Percentiles rank a stretch among this genome's conserved stretches.
Evolutionary conservation across 2,329 filamentous ascomycete genomes (phyloP).

Genomic region (Calonectria pseudoreteaudii): DNA sequence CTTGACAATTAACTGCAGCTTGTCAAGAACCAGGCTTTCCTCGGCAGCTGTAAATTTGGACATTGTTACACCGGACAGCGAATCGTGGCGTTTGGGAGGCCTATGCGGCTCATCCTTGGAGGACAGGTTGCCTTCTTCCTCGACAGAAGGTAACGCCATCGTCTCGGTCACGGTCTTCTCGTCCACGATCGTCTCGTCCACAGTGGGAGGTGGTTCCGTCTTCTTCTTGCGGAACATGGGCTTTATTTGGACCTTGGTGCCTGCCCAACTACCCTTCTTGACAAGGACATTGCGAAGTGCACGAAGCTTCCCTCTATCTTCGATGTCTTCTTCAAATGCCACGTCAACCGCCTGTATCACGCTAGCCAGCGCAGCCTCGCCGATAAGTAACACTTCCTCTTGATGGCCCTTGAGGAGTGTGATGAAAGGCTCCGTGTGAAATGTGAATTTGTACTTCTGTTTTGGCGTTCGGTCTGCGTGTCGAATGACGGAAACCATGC

Average conservation of each 20-base stretch:
- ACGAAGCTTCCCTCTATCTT: slow-evolving; percentile 89
- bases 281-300: slow-evolving; percentile 86
- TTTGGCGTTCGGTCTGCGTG: slow-evolving; percentile 98
- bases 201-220: slow-evolving; percentile 65
- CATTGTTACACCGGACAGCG: slow-evolving; percentile 88
- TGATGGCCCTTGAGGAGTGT: slow-evolving; percentile 94
- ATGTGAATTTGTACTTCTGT: slow-evolving; percentile 99
- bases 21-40: slow-evolving; percentile 92
- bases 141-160: slow-evolving; percentile 38
- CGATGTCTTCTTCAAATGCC: slow-evolving; percentile 81
- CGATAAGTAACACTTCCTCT: slow-evolving; percentile 94
- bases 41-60: slow-evolving; percentile 94
- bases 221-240: slow-evolving; percentile 97
- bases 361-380: slow-evolving; percentile 87
- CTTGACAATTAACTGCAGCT: slow-evolving; percentile 97
- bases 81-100: slow-evolving; percentile 78
- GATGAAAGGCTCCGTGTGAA: slow-evolving; percentile 96
- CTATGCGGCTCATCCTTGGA: slow-evolving; percentile 33
- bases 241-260: slow-evolving; percentile 99
- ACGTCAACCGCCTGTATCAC: slow-evolving; percentile 89
- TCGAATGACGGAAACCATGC: slow-evolving; percentile 94
- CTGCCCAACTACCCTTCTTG: slow-evolving; percentile 93
- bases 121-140: slow-evolving; percentile 37
- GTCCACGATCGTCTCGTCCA: slow-evolving; percentile 51
- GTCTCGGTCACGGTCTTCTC: slow-evolving; percentile 49